Evolutionary conservation across 352 stramenopile species (phyloP).

Genomic region (Aphanomyces euteiches): DNA sequence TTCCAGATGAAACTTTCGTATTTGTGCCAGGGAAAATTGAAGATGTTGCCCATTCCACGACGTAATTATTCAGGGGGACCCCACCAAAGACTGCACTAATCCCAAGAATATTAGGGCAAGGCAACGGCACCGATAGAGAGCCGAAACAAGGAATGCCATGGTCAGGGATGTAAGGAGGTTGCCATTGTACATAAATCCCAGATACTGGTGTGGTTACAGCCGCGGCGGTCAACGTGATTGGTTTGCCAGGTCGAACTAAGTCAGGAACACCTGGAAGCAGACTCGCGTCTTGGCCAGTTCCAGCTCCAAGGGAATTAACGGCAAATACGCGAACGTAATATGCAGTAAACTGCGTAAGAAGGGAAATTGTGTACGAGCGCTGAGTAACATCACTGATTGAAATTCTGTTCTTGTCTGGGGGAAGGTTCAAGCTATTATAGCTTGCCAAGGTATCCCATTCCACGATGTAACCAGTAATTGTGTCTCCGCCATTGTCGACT

Average conservation of each 20-base stretch:
- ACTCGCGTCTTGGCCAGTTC: conserved; percentile 51
- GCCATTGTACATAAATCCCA: conserved; percentile 58
- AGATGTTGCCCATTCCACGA: conserved; percentile 87
- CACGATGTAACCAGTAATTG: conserved; percentile 85
- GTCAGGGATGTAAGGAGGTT: conserved; percentile 53
- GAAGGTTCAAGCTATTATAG: conserved; percentile 80
- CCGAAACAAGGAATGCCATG: conserved; percentile 68
- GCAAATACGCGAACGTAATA: conserved; percentile 91
- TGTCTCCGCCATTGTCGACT: conserved; percentile 84
- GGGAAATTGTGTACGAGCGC: conserved; percentile 71
- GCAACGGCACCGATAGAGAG: conserved; percentile 48
- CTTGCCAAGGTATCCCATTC: conserved; percentile 88
- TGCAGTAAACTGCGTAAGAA: conserved; percentile 68
- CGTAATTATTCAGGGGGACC: conserved; percentile 85
- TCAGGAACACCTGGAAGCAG: conserved; percentile 49
- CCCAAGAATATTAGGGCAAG: conserved; percentile 57
- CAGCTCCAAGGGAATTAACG: conserved; percentile 51
- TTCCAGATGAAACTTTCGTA: conserved; percentile 62
- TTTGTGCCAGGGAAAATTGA: conserved; percentile 68
- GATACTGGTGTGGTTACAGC: conserved; percentile 6
- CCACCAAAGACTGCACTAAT: conserved; percentile 89
- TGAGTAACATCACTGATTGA: conserved; percentile 55
- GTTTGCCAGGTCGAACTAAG: conserved; percentile 63
- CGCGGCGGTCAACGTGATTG: conserved; percentile 48
- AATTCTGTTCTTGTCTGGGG: conserved; percentile 56